A percentile compares a stretch with the other conserved stretches of the same genome.
Evolutionary conservation across 306 rosid genomes (phyloP).

Genomic region (Amphicarpaea edgeworthii): DNA sequence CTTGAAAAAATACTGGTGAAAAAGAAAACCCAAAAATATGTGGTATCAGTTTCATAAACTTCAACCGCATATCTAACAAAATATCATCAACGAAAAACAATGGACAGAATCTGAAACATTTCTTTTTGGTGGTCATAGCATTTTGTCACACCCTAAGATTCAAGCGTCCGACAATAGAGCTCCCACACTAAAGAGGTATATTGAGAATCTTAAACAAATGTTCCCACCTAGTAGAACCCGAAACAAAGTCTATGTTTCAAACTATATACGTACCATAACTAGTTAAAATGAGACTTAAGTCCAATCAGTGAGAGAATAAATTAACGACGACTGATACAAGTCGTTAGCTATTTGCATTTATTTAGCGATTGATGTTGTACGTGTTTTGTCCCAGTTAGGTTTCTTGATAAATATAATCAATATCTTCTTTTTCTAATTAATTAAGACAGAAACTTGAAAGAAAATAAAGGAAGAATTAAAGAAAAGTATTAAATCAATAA

Average conservation of each 20-base stretch:
- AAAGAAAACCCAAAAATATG: too few species aligned
- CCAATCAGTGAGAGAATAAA: background rate
- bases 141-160: conserved; percentile 7
- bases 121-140: conserved; percentile 3
- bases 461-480: too few species aligned
- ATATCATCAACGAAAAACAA: background rate
- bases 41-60: background rate
- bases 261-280: background rate
- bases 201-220: background rate
- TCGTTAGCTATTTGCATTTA: background rate
- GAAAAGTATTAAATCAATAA: background rate
- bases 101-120: conserved; percentile 3
- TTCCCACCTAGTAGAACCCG: conserved; percentile 17
- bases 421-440: background rate
- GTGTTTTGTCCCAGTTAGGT: background rate
- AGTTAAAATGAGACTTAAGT: background rate
- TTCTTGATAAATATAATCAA: background rate
- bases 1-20: too few species aligned
- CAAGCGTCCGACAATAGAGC: background rate
- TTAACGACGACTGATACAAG: background rate
- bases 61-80: background rate
- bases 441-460: background rate
- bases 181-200: background rate
- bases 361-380: background rate
- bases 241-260: background rate